Conservation (phyloP, 352 stramenopile species). For the Pythium periplocum region DNA sequence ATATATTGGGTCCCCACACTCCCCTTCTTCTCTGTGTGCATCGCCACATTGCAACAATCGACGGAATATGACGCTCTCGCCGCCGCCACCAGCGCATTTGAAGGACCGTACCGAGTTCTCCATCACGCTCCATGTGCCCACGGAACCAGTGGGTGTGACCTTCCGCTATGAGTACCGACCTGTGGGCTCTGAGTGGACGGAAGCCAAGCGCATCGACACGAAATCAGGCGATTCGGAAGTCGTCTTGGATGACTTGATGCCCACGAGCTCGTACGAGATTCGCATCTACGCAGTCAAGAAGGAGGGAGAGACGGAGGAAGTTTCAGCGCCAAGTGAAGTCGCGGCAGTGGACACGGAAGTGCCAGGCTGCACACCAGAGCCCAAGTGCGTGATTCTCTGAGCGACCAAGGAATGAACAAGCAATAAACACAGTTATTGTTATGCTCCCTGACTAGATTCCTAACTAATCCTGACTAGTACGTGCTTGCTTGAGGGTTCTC, state of each 20-base stretch:
- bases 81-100: conserved; percentile 59
- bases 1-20: background rate
- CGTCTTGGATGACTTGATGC: conserved; percentile 82
- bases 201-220: conserved; percentile 34
- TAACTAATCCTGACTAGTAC: background rate
- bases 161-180: conserved; percentile 78
- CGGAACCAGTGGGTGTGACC: conserved; percentile 11
- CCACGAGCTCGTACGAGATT: conserved; percentile 85
- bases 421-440: no score
- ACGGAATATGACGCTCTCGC: conserved; percentile 11
- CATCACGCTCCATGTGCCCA: conserved; percentile 58
- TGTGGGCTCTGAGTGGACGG: conserved; percentile 24
- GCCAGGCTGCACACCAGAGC: conserved; percentile 68
- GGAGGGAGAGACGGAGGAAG: conserved; percentile 25
- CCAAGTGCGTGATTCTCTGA: conserved; percentile 36
- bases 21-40: background rate
- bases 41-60: no score
- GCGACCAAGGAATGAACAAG: background rate
- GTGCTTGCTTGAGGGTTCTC: background rate
- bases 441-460: no score
- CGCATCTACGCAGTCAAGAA: conserved; percentile 62
- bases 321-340: conserved; percentile 61
- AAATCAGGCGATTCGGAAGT: conserved; percentile 35
- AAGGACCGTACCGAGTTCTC: conserved; percentile 79
- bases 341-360: conserved; percentile 86